Base-by-base conservation (phyloP, 345 rosid species). In the Cardamine occulta region DNA sequence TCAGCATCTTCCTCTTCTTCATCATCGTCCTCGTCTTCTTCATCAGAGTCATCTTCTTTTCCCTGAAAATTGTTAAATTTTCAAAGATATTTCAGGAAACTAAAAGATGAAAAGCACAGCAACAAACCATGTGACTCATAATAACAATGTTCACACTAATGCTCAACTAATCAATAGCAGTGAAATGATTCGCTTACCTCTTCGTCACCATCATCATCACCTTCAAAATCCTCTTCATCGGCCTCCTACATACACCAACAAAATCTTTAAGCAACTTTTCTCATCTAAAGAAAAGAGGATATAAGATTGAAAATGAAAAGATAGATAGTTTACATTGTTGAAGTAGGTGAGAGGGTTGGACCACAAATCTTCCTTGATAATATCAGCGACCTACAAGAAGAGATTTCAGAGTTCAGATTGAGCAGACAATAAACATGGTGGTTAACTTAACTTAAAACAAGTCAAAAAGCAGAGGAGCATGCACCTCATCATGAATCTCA, bases 331-430 rank as follows among this genome's bases (percentile, higher is more conserved):
- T 86, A 94, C 98, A 83, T 80, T 88, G 85, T 85, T 90, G 73
- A 94, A 94, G 74, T 88, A 91, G 49, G 87, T 80, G 67, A 91
- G 91, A 45, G 98, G 97, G 87, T 91, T 91, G 57, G 93, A 85
- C 98, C 98, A 94, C 34, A 94, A 63, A 72, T 94, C 97, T 80
- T 91, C 98, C 86, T 90, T 94, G 74, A 94, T 91, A 17, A 94
- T 85, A 77, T 91, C 97, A 2, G 98, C 96, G 48, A 94, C 79
- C 98, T 93, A 94, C 49, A 42, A 37, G 10, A 37, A 12, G 19
- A 31, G 48, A 69, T 23, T 13, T 12, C 58, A 4, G 67, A 23
- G n/a, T 61, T 31, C 66, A 31, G 56, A 37, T 1, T 24, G 63
- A 6, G 24, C 18, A 66, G 60, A 45, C 47, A 49, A 37, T 26